These are phyloP conservation scores for Ogataea sp. DNA, from an alignment of 805 yeast genomes.

Conservation along the genomic window DNA sequence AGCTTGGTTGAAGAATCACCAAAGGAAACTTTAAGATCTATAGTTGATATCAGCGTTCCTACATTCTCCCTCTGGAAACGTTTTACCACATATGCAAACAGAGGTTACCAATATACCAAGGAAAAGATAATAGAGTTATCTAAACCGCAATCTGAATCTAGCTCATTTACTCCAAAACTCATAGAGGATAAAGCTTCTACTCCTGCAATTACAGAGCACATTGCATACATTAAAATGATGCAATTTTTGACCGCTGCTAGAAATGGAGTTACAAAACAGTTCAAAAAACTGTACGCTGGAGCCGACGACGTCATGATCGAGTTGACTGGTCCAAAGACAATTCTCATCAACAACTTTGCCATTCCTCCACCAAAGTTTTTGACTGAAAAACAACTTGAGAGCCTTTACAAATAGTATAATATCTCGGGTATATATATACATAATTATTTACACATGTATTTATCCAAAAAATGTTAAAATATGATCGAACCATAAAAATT, in stretches of 20 bases:
- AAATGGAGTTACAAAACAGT: slow-evolving; percentile 1
- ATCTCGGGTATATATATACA: background rate
- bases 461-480: too few relatives aligned
- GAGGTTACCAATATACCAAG: background rate
- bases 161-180: background rate
- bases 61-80: slow-evolving; percentile 7
- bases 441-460: too few relatives aligned
- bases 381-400: slow-evolving; percentile 16
- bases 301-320: slow-evolving; percentile 17
- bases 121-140: background rate
- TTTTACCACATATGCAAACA: background rate
- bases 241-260: background rate
- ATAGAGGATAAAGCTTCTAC: too few relatives aligned
- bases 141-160: background rate
- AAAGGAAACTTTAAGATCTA: slow-evolving; percentile 7
- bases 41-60: slow-evolving; percentile 19
- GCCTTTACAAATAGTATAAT: background rate
- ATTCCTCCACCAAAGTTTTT: slow-evolving; percentile 15
- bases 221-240: too few relatives aligned
- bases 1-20: background rate
- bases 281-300: slow-evolving; percentile 11
- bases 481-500: too few relatives aligned
- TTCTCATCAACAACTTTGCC: slow-evolving; percentile 21
- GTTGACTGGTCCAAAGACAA: slow-evolving; percentile 23
- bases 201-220: too few relatives aligned